Evolutionary conservation across 495 filamentous ascomycete species (phyloP), one percentile per base, ranked within the genome.

Genomic region (Lineolata rhizophorae): DNA sequence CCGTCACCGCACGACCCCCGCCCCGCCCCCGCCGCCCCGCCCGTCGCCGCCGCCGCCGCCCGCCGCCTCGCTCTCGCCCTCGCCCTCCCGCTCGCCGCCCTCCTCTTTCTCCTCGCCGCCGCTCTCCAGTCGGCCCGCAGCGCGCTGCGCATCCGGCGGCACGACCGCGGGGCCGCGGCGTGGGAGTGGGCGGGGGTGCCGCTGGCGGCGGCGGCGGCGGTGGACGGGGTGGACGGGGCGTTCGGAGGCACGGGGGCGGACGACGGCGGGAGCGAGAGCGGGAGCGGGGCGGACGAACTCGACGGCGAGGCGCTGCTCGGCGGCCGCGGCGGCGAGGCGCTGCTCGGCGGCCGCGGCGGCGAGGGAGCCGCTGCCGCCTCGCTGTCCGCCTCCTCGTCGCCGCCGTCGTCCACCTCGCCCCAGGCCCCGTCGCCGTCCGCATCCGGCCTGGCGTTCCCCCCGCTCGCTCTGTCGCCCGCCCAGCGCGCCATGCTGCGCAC

Each of bases 401-500:
- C 17, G 5, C 6, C 9, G 33, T 10, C 16, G 35, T 14, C 12
- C 15, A 13, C 18, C 20, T 14, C 11, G 5, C 24, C 25, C 5
- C 8, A 34, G 27, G 29, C n/a, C 35, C 24, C 20, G 8, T n/a
- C 8, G 25, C 12, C 29, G 4, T 21, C 35, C 33, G 32, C 25
- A 25, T 28, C 32, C 17, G 29, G 28, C 19, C 31, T 37, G 19
- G 52, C 59, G 2, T 60, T 64, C 30, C 80, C 76, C 1, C 81
- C 67, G 1, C 58, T 94, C 29, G 80, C 81, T 18, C 53, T 97
- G 27, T 69, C 78, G 1, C 58, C 65, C 2, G 68, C 68, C 16
- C 87, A 97, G 49, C 85, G 90, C 48, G 55, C 57, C 14, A 92
- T 93, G 56, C 73, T 92, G 29, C 54, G 75, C 12, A 67, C 70